Evolutionary conservation across 1,139 yeast species (phyloP), one percentile per base, ranked within the genome.

Genomic region (Yamadazyma oceani): DNA sequence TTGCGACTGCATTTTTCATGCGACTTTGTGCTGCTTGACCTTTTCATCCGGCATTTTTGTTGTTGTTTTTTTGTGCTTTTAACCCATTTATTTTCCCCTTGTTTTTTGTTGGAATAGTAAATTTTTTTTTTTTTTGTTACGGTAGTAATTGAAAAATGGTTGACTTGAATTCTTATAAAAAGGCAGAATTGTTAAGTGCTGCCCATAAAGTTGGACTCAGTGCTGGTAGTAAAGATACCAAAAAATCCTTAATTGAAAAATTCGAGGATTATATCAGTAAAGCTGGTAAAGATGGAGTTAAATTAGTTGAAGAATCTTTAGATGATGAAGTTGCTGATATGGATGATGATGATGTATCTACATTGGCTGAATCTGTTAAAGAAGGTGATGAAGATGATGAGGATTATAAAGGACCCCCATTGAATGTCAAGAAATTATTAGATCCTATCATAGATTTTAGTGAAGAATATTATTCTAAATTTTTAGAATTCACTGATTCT

Each of bases 231-330:
- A 71, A 69, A 48, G 74, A 68, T 48, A 70, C 74, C 38, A 71
- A 71, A 53, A 67, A 61, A 51, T 58, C 62, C 33, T 66, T 71
- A 52, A 54, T 70, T 26, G 69, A 68, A 26, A 69, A 67, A 49
- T 62, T 74, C 37, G 72, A 69, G 32, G 55, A 51, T 17, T 66
- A 58, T 54, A 48, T 65, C 54, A 56, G 58, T 42, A 49, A 63
- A 36, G 62, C 64, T 43, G 74, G 69, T 30, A 57, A 61, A 12
- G 69, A 65, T 37, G 73, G 68, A 26, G 62, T 58, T 33, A 57
- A 58, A 28, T 50, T 64, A 28, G 54, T 54, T 26, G 62, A 59
- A 36, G 57, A 46, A 5, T 33, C 45, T 19, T 45, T 49, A 32
- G 52, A 46, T 21, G 47, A 19, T 26, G 51, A 45, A 10, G 48